These are phyloP conservation scores for Colletotrichum sp. DNA, from an alignment of 2,329 filamentous ascomycete species.

Conservation along the genomic window DNA sequence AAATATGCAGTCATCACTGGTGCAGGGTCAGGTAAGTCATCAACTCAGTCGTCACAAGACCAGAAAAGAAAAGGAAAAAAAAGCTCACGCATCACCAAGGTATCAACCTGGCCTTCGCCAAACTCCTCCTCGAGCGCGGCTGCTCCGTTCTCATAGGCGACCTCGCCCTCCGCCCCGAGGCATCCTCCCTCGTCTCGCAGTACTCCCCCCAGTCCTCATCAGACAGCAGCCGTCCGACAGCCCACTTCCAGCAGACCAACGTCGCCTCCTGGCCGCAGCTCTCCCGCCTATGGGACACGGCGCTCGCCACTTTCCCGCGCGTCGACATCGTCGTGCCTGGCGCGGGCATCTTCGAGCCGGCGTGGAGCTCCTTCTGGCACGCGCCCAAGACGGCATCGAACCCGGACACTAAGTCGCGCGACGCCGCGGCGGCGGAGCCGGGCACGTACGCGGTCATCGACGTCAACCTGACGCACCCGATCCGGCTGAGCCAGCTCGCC, in stretches of 20 bases:
- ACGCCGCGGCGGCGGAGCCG: slow-evolving; percentile 30
- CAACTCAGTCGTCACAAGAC: neutral
- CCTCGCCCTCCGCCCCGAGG: slow-evolving; percentile 36
- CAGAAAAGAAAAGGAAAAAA: neutral
- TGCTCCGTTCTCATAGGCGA: slow-evolving; percentile 44
- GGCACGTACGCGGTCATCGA: slow-evolving; percentile 39
- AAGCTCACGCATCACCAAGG: slow-evolving; percentile 28
- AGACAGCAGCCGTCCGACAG: slow-evolving; percentile 25
- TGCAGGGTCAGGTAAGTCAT: slow-evolving; percentile 27
- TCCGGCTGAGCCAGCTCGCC: slow-evolving; percentile 41
- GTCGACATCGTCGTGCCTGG: slow-evolving; percentile 42
- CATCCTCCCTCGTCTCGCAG: slow-evolving; percentile 33
- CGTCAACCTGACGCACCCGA: slow-evolving; percentile 41
- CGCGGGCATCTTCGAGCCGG: slow-evolving; percentile 42
- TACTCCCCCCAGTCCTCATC: slow-evolving; percentile 28
- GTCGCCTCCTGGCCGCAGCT: slow-evolving; percentile 41
- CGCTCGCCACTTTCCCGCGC: slow-evolving; percentile 29
- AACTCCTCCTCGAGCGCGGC: slow-evolving; percentile 34
- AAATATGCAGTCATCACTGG: slow-evolving; percentile 27
- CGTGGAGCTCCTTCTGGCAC: slow-evolving; percentile 40
- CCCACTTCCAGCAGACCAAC: slow-evolving; percentile 40
- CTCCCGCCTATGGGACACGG: slow-evolving; percentile 30
- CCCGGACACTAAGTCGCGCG: slow-evolving; percentile 28
- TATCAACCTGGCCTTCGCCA: slow-evolving; percentile 40
- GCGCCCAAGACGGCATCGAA: slow-evolving; percentile 34